Base-by-base conservation (phyloP, 2,329 filamentous ascomycete species). In the Fusarium brachygibbosum region DNA sequence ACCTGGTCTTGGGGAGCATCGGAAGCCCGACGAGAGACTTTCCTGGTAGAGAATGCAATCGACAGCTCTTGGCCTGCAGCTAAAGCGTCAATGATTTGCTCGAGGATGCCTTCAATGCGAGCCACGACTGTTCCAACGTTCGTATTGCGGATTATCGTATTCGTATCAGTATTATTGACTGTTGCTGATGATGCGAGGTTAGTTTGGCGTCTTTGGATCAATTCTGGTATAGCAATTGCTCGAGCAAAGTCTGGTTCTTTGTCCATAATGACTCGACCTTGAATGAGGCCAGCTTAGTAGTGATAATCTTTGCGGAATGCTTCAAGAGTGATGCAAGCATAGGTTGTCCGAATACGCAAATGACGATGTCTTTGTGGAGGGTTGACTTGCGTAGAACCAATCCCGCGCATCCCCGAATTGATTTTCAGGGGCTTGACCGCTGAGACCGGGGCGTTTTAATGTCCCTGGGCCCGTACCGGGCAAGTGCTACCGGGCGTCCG, bases 31-130 rank as follows among this genome's bases (percentile, higher is more conserved):
- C 63, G 64, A 17, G 38, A 40, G 10, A 58, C 48, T 56, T 72
- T 73, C 34, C 73, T 74, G 2, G 72, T 68, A 4, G 58, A 41
- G 10, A 81, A 69, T 2, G 65, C 49, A 41, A 82, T 73, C 41
- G 59, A 70, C 21, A 79, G 55, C 29, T 76, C 74, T 38, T 75
- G 51, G 35, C 70, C 60, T 10, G 57, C 61, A 29, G 71, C 58
- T 10, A 81, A 31, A 28, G 71, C 65, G 31, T 78, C 71, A 16
- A 79, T 50, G 31, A 80, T 63, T 14, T 61, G 58, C 51, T 76
- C 76, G 16, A 82, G 53, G 19, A 80, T 69, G 38, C 66, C 64
- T 52, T 82, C 81, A n/a, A 83, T 81, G 42, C 76, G 74, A 45
- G 76, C 62, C 28, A 81, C 69, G 9, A 79, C 68, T 3, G 56